A percentile compares a stretch with the other conserved stretches of the same genome.
Conservation (phyloP, 768 basidiomycete genomes). For the Serendipita vermifera region DNA sequence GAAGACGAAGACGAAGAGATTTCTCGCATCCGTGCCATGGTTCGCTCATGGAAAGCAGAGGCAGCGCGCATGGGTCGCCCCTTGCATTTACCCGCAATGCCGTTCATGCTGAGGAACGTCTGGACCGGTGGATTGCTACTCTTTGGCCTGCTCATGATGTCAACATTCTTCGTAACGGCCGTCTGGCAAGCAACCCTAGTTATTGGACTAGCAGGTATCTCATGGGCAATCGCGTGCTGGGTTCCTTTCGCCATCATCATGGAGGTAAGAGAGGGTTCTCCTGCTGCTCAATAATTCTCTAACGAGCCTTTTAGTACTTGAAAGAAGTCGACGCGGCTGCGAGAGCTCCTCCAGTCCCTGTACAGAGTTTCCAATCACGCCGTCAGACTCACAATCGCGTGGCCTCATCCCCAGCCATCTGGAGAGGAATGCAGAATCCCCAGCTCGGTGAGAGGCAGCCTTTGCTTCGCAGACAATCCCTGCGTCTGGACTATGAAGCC, state of each 20-base stretch:
- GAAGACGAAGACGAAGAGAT: constrained; percentile 67
- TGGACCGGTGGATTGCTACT: constrained; percentile 81
- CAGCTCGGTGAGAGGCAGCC: constrained; percentile 19
- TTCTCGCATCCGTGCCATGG: constrained; percentile 51
- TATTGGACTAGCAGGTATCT: constrained; percentile 78
- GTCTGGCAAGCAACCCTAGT: constrained; percentile 65
- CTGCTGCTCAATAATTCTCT: background rate
- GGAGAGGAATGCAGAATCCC: constrained; percentile 14
- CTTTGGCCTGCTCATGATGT: constrained; percentile 64
- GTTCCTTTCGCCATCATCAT: constrained; percentile 95
- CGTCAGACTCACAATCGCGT: constrained; percentile 24
- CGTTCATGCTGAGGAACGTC: constrained; percentile 83
- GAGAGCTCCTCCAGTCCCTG: constrained; percentile 2
- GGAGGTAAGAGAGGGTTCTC: constrained; percentile 45
- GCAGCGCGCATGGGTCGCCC: constrained; percentile 63
- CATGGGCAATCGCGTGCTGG: constrained; percentile 98
- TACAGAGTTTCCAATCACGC: constrained; percentile 3
- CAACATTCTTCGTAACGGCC: constrained; percentile 76
- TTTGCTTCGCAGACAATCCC: constrained; percentile 26
- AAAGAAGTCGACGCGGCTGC: constrained; percentile 47
- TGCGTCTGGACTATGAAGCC: constrained; percentile 27
- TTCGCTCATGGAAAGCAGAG: constrained; percentile 74
- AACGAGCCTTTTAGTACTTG: constrained; percentile 37
- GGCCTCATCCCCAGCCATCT: constrained; percentile 21
- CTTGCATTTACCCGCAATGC: constrained; percentile 71